Evolutionary conservation across 768 basidiomycete genomes (phyloP).

Genomic region (Collybia sp.): DNA sequence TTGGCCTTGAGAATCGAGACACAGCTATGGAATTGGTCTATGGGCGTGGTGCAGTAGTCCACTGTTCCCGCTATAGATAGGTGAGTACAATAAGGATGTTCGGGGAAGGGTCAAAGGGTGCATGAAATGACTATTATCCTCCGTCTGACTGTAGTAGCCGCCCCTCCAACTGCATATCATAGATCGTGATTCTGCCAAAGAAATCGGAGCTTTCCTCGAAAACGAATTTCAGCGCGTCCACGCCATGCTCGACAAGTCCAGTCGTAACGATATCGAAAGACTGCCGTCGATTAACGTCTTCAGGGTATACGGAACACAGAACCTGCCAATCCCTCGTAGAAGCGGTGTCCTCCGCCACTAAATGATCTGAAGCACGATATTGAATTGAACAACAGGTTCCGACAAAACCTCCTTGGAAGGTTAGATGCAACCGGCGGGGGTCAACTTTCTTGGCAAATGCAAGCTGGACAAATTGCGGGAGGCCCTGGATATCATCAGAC

Average conservation of each 20-base stretch:
- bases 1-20: too few species aligned
- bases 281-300: conserved; percentile 76
- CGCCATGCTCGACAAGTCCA: conserved; percentile 19
- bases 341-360: conserved; percentile 5
- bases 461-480: conserved; percentile 73
- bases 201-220: conserved; percentile 85
- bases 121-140: too few species aligned
- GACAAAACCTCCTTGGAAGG: conserved; percentile 86
- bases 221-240: conserved; percentile 53
- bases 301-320: conserved; percentile 61
- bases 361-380: conserved; percentile 21
- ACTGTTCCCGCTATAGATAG: too few species aligned
- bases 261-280: conserved; percentile 46
- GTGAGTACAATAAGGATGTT: too few species aligned
- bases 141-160: not conserved
- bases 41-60: too few species aligned
- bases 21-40: too few species aligned
- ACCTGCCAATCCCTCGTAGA: conserved; percentile 40
- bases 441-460: conserved; percentile 49
- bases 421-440: conserved; percentile 53
- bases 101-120: too few species aligned
- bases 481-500: conserved; percentile 43
- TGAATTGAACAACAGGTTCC: conserved; percentile 60
- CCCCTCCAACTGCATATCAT: conserved; percentile 51
- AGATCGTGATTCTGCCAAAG: conserved; percentile 75